phyloP scores from a whole-genome alignment of 495 filamentous ascomycete genomes.

The Podospora bellae-mahoneyi region DNA sequence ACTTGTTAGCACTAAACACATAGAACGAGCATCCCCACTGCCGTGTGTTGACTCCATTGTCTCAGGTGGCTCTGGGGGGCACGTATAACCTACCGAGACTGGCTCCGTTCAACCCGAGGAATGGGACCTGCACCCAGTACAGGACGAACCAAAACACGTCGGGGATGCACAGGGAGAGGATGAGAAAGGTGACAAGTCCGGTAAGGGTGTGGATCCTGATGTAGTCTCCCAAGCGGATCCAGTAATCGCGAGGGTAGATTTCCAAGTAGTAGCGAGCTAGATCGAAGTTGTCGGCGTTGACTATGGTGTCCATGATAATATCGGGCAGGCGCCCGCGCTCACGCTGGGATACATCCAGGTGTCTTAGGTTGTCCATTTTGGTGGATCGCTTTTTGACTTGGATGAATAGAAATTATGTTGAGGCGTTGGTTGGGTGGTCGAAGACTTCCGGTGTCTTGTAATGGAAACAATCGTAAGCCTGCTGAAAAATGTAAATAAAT shows the following conservation, averaged over 20 bases:
- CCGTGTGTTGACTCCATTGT: background rate
- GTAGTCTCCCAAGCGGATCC: too few relatives aligned
- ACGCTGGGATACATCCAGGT: too few relatives aligned
- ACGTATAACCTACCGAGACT: background rate
- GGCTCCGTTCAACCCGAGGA: background rate
- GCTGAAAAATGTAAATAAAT: background rate
- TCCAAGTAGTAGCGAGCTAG: background rate
- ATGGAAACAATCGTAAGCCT: background rate
- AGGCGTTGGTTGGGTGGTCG: background rate
- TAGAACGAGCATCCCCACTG: background rate
- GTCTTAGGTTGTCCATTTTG: too few relatives aligned
- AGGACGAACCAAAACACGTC: background rate
- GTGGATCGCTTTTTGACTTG: too few relatives aligned
- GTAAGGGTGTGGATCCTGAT: background rate
- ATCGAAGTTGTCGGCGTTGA: background rate
- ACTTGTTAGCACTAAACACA: background rate
- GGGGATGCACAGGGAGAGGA: background rate
- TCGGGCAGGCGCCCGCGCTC: background rate
- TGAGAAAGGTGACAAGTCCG: background rate
- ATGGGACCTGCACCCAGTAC: background rate
- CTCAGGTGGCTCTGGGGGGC: background rate
- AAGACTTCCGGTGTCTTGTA: background rate
- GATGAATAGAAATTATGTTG: too few relatives aligned
- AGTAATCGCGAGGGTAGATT: background rate
- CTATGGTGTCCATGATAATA: background rate